These are phyloP conservation scores for Gaertneriomyces sp. DNA, from an alignment of 192 early-diverging fungal species.

Conservation along the genomic window DNA sequence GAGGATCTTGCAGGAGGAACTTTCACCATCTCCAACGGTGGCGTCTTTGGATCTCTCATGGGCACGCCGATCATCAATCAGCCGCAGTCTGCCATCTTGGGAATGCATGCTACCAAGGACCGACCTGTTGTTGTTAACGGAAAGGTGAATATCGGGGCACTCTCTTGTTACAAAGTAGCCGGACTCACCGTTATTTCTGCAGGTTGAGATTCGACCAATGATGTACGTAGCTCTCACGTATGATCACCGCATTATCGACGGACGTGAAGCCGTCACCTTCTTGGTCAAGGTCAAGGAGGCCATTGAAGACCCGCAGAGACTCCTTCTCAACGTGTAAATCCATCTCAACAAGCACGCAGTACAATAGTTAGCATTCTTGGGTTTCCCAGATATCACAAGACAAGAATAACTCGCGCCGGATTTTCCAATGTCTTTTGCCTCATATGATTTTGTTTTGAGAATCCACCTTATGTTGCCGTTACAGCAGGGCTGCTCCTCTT, in stretches of 20 bases:
- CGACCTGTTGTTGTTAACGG: conserved; percentile 91
- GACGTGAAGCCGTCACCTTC: conserved; percentile 98
- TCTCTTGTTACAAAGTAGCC: neutral
- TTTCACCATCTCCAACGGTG: conserved; percentile 99
- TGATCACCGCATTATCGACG: conserved; percentile 98
- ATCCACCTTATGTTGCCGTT: no score
- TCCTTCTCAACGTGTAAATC: conserved; percentile 85
- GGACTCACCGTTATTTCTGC: neutral
- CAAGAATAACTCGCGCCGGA: no score
- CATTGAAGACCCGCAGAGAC: conserved; percentile 90
- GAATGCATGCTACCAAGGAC: conserved; percentile 99
- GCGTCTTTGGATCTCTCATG: conserved; percentile 94
- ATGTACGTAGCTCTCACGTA: conserved; percentile 99
- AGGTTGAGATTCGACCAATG: conserved; percentile 46
- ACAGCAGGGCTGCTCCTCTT: no score
- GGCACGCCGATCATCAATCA: conserved; percentile 99
- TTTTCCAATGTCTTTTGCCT: no score
- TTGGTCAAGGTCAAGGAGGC: conserved; percentile 94
- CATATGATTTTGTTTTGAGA: neutral
- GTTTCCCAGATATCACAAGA: no score
- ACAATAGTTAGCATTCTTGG: no score
- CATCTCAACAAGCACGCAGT: neutral
- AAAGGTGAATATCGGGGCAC: conserved; percentile 51
- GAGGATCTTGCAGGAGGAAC: conserved; percentile 98
- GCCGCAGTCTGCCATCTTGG: conserved; percentile 94